Base-by-base conservation (phyloP, 2,329 filamentous ascomycete species). In the Mycosphaerella sp. region DNA sequence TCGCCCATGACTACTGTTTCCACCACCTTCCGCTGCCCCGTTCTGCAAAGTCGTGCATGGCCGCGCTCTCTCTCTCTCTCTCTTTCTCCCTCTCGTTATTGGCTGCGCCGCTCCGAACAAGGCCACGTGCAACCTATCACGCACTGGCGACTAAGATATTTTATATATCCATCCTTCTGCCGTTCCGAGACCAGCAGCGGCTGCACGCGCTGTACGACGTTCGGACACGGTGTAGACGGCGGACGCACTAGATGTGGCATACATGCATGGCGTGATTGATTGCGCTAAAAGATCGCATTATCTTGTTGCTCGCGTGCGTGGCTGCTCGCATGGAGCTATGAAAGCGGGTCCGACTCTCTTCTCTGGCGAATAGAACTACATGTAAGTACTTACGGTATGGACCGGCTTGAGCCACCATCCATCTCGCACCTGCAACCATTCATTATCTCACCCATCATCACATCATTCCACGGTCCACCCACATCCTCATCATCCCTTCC, bases 391-490 rank as follows among this genome's bases (percentile, higher is more conserved):
- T 9, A n/a, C 2, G 3, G 30, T 10, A 32, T 32, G 30, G 4
- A 21, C 21, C 21, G n/a, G n/a, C n/a, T n/a, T n/a, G n/a, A n/a
- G n/a, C n/a, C n/a, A n/a, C n/a, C n/a, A 4, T 2, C 36, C 30
- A 46, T 46, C 28, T 39, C 35, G 30, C 44, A 7, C 44, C 43
- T 35, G 34, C n/a, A n/a, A n/a, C n/a, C n/a, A n/a, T n/a, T n/a
- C n/a, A n/a, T n/a, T n/a, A n/a, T n/a, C n/a, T n/a, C n/a, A n/a
- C n/a, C n/a, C n/a, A n/a, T n/a, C n/a, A n/a, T n/a, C n/a, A n/a
- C n/a, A n/a, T n/a, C n/a, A n/a, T n/a, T n/a, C n/a, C n/a, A n/a
- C n/a, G n/a, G n/a, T n/a, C n/a, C n/a, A n/a, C n/a, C n/a, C n/a
- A n/a, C n/a, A 32, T 28, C 34, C 34, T 10, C 36, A 39, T n/a